phyloP scores from a whole-genome alignment of 1,284 basidiomycete species.

The Erythrobasidium hasegawianum region DNA sequence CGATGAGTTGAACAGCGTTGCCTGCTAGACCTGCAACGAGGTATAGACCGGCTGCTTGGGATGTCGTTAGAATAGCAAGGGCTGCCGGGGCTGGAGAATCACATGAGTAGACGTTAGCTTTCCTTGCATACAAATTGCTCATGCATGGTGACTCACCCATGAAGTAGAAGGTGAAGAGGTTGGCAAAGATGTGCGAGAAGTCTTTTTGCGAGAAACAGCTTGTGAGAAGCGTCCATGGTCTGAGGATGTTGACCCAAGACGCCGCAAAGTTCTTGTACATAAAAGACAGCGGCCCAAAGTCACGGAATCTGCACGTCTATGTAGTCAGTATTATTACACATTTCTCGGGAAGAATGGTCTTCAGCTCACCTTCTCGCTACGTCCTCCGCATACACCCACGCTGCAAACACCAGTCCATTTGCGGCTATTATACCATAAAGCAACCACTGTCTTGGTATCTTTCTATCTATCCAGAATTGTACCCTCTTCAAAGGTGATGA shows the following conservation, averaged over 20 bases:
- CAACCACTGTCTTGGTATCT: conserved; percentile 26
- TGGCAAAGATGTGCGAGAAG: conserved; percentile 21
- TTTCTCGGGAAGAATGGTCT: too few relatives aligned
- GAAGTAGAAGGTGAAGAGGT: conserved; percentile 30
- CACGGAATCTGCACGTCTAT: conserved; percentile 16
- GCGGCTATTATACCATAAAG: conserved; percentile 31
- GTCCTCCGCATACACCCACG: conserved; percentile 25
- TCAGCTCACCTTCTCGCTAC: conserved; percentile 15
- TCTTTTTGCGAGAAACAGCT: conserved; percentile 32
- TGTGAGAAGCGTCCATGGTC: conserved; percentile 30
- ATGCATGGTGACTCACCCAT: conserved; percentile 9
- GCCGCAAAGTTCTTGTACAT: conserved; percentile 32
- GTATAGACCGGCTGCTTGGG: conserved; percentile 21
- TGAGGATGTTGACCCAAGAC: conserved; percentile 18
- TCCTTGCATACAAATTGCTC: background rate
- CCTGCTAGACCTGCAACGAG: conserved; percentile 25
- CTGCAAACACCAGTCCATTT: conserved; percentile 16
- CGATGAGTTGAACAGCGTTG: conserved; percentile 26
- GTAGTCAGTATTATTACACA: too few relatives aligned
- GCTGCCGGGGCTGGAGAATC: conserved; percentile 2
- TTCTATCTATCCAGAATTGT: conserved; percentile 22
- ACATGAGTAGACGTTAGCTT: too few relatives aligned
- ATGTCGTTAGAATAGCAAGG: conserved; percentile 13
- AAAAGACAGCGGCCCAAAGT: conserved; percentile 22
- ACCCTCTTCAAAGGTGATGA: conserved; percentile 18